A percentile compares a stretch with the other conserved stretches of the same genome.
Evolutionary conservation across 306 rosid species (phyloP).

Genomic region (Rosa multiflora): DNA sequence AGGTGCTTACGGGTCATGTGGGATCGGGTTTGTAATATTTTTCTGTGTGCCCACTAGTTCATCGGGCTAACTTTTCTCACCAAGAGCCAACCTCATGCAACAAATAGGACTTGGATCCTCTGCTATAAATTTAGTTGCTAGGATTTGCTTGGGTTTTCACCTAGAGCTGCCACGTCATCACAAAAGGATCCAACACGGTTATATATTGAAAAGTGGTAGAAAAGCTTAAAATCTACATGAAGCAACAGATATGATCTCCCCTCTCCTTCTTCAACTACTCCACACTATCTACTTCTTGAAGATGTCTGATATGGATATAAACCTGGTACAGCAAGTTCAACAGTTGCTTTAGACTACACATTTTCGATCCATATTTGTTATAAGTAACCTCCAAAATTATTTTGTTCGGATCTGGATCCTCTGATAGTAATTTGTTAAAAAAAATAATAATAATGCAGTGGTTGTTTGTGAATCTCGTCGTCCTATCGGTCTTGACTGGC

Average conservation of each 20-base stretch:
- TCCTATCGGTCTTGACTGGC: neutral
- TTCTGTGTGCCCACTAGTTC: neutral
- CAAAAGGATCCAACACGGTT: neutral
- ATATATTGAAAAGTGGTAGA: neutral
- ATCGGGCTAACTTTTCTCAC: neutral
- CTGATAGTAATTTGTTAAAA: neutral
- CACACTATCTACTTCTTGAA: too few relatives aligned
- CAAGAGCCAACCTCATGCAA: neutral
- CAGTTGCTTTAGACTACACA: neutral
- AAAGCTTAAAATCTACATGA: neutral
- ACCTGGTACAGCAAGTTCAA: neutral
- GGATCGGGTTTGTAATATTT: neutral
- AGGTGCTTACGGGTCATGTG: neutral
- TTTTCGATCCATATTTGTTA: neutral
- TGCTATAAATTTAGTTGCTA: too few relatives aligned
- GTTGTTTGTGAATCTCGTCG: neutral
- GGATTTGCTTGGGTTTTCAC: too few relatives aligned
- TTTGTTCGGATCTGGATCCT: neutral
- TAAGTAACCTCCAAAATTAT: neutral
- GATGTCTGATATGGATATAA: neutral
- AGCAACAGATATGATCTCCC: neutral
- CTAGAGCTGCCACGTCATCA: neutral
- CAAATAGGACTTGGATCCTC: neutral
- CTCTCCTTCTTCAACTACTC: neutral
- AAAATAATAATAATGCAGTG: too few relatives aligned